Percentiles rank a stretch among this genome's conserved stretches.
Evolutionary conservation across 306 rosid species (phyloP).

Genomic region (Corylus avellana): DNA sequence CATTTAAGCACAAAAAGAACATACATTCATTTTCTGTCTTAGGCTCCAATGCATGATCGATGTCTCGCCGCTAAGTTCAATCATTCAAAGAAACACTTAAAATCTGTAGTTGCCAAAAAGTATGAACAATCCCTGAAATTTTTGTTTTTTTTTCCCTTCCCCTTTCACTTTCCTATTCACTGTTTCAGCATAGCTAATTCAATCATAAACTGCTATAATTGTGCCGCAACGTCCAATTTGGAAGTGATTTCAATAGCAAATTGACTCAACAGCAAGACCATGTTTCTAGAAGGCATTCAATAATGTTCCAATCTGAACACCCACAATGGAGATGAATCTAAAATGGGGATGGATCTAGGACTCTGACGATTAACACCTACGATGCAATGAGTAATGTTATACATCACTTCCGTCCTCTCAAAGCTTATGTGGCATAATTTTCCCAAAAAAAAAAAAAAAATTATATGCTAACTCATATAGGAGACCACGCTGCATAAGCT

Average conservation of each 20-base stretch:
- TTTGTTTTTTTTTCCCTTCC: too few relatives aligned
- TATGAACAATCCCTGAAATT: too few relatives aligned
- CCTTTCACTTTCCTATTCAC: too few relatives aligned
- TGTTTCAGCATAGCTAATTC: neutral
- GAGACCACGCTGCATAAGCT: too few relatives aligned
- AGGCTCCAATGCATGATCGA: neutral
- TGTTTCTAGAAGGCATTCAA: neutral
- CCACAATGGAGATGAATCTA: neutral
- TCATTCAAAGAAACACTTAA: neutral
- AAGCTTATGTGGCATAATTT: too few relatives aligned
- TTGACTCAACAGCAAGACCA: neutral
- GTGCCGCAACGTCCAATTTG: neutral
- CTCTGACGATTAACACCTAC: neutral
- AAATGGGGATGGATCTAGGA: neutral
- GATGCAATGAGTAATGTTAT: too few relatives aligned
- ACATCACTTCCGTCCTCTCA: too few relatives aligned
- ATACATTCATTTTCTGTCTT: neutral
- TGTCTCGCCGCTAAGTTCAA: neutral
- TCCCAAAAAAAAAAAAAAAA: fast-evolving
- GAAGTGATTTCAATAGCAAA: neutral
- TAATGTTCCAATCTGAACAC: neutral
- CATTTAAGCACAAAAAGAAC: too few relatives aligned
- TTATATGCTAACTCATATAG: too few relatives aligned
- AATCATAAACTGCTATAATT: neutral
- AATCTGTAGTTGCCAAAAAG: neutral